Percentiles rank a stretch among this genome's conserved stretches.
These are phyloP conservation scores for Malbranchea zuffiana DNA, from an alignment of 2,329 filamentous ascomycete species.

Conservation along the genomic window DNA sequence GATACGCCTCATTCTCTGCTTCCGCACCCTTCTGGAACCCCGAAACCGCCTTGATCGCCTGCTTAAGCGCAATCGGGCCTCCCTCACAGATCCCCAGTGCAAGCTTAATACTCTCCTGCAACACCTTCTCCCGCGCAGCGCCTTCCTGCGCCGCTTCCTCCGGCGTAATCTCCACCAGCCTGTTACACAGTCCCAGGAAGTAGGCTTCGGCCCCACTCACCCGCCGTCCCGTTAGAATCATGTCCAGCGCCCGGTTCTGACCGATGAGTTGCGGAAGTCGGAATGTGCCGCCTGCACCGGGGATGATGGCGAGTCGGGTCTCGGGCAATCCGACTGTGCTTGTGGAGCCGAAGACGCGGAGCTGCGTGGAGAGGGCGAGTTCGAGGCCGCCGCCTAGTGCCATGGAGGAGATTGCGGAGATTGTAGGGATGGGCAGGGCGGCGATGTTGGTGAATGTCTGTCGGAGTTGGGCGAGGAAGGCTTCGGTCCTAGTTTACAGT, in stretches of 20 bases:
- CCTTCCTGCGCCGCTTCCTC: slow-evolving; percentile 42
- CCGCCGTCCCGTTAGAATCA: slow-evolving; percentile 81
- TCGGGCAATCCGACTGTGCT: slow-evolving; percentile 77
- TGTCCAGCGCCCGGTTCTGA: slow-evolving; percentile 66
- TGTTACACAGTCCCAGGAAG: slow-evolving; percentile 78
- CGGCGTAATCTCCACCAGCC: slow-evolving; percentile 69
- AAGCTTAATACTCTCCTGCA: slow-evolving; percentile 65
- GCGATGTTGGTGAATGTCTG: slow-evolving; percentile 63
- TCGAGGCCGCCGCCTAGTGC: slow-evolving; percentile 92
- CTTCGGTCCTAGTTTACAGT: slow-evolving; percentile 50
- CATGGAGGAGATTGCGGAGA: slow-evolving; percentile 72
- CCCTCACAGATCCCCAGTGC: slow-evolving; percentile 82
- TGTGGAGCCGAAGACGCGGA: slow-evolving; percentile 75
- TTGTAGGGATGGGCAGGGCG: slow-evolving; percentile 73
- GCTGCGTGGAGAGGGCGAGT: slow-evolving; percentile 76
- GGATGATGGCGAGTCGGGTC: slow-evolving; percentile 85
- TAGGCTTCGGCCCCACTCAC: slow-evolving; percentile 78
- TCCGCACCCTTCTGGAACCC: slow-evolving; percentile 55
- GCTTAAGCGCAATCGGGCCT: slow-evolving; percentile 70
- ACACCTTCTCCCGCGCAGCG: slow-evolving; percentile 53
- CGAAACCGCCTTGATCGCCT: slow-evolving; percentile 67
- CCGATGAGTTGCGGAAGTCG: slow-evolving; percentile 76
- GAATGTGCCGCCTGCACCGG: slow-evolving; percentile 86
- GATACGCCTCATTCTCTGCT: slow-evolving; percentile 80
- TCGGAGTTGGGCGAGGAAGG: slow-evolving; percentile 69